A percentile compares a stretch with the other conserved stretches of the same genome.
Conservation (phyloP, 2,329 filamentous ascomycete species). For the Colletotrichum sp. region DNA sequence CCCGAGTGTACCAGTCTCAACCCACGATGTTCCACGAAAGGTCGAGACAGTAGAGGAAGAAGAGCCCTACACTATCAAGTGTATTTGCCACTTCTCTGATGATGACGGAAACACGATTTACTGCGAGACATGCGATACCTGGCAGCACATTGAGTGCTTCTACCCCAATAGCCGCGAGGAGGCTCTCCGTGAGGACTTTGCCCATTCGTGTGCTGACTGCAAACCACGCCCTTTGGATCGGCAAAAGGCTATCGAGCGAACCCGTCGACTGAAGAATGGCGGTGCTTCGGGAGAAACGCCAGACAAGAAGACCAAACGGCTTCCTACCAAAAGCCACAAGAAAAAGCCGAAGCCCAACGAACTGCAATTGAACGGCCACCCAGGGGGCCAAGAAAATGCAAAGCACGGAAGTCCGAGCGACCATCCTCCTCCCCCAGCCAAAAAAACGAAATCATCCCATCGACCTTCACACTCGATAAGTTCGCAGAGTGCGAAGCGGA, state of each 20-base stretch:
- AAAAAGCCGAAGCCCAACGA: conserved; percentile 82
- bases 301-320: conserved; percentile 77
- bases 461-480: conserved; percentile 78
- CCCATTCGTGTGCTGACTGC: conserved; percentile 91
- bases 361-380: conserved; percentile 70
- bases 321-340: conserved; percentile 81
- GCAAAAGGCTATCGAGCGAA: conserved; percentile 75
- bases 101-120: conserved; percentile 98
- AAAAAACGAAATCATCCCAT: conserved; percentile 84
- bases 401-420: conserved; percentile 53
- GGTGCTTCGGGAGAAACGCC: conserved; percentile 51
- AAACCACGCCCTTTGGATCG: conserved; percentile 77
- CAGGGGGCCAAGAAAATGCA: conserved; percentile 59
- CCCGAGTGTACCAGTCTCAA: conserved; percentile 40
- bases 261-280: conserved; percentile 62
- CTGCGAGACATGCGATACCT: conserved; percentile 94
- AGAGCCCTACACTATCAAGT: conserved; percentile 95
- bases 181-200: conserved; percentile 72
- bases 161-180: conserved; percentile 77
- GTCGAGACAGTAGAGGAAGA: conserved; percentile 68
- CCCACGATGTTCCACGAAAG: conserved; percentile 49
- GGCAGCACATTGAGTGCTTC: conserved; percentile 98
- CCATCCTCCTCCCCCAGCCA: conserved; percentile 66
- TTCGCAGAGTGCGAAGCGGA: conserved; percentile 69
- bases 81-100: conserved; percentile 91